Conservation (phyloP, 257 asterid genomes). For the Ballota nigra region DNA sequence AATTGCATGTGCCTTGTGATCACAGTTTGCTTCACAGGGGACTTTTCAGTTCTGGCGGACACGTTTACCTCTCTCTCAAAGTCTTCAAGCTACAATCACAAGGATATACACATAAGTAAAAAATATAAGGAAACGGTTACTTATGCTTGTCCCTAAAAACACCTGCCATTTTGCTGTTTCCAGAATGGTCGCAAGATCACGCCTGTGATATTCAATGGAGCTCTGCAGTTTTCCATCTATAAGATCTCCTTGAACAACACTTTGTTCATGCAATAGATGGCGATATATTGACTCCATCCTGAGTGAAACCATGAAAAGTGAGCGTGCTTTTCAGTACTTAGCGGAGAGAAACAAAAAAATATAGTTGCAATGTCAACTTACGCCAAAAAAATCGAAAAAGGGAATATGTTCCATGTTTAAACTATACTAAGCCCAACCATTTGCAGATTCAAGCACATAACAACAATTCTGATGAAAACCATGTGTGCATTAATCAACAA, state of each 20-base stretch:
- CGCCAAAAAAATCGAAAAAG: not conserved
- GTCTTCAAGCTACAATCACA: conserved; percentile 41
- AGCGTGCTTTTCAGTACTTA: not conserved
- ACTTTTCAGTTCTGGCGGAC: conserved; percentile 28
- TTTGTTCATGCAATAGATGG: conserved; percentile 37
- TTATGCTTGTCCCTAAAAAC: not conserved
- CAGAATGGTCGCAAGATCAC: conserved; percentile 38
- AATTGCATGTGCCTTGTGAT: conserved; percentile 33
- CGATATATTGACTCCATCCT: conserved; percentile 43
- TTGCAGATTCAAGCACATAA: not conserved
- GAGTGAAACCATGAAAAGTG: conserved; percentile 16
- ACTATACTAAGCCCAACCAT: not conserved
- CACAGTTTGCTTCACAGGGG: conserved; percentile 30
- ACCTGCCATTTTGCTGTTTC: conserved; percentile 56
- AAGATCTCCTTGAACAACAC: conserved; percentile 28
- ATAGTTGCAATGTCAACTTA: not conserved
- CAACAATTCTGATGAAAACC: not conserved
- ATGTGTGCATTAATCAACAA: not conserved
- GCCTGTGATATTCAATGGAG: conserved; percentile 33
- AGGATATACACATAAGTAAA: conserved; percentile 9
- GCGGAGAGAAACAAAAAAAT: not conserved
- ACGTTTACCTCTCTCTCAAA: conserved; percentile 40
- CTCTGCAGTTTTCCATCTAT: conserved; percentile 20
- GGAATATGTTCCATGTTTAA: not conserved
- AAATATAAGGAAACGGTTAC: not conserved